Evolutionary conservation across 2,329 filamentous ascomycete species (phyloP), one percentile per base, ranked within the genome.

Genomic region (Hypoxylon sp.): DNA sequence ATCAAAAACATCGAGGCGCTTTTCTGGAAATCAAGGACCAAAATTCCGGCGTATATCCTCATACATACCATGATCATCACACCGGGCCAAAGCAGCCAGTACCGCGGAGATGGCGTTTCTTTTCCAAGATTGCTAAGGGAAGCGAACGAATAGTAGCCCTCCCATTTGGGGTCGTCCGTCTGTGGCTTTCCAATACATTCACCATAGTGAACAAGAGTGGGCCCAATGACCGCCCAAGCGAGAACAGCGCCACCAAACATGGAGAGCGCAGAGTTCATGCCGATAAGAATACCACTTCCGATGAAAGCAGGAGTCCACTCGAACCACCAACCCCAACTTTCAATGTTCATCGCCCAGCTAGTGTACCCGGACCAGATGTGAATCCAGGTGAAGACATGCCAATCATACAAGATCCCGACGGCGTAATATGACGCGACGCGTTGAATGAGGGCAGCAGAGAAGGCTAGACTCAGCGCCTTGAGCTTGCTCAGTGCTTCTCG

Each of bases 241-340:
- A 88, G 76, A 54, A 89, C 76, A 21, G 83, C 84, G 31, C 88
- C 87, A 29, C 73, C 80, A 57, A 88, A 86, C 80, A 89, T 85
- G 44, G 87, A 89, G 68, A 88, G 79, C 44, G 86, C 84, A 32
- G 86, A 83, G 77, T 89, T 89, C 69, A 88, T 79, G 62, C 87
- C 87, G 69, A 88, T 86, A 46, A 89, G 82, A 78, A 89, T 87
- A 47, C 86, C 86, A 46, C 82, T 84, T 17, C 87, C 87, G 62
- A 88, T 87, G 77, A 88, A 88, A 47, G 86, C 86, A 0, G 86
- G 86, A 1, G 86, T 88, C 79, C 81, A 87, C 72, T 88, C 86
- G 57, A 87, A 79, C 71, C 82, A 80, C 87, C 86, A 89, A 53
- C 85, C 85, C 86, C 86, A 89, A 68, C 83, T 87, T 78, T 89